Percentiles rank a stretch among this genome's conserved stretches.
Conservation (phyloP, 495 filamentous ascomycete species). For the Penicillium pancosmium region DNA sequence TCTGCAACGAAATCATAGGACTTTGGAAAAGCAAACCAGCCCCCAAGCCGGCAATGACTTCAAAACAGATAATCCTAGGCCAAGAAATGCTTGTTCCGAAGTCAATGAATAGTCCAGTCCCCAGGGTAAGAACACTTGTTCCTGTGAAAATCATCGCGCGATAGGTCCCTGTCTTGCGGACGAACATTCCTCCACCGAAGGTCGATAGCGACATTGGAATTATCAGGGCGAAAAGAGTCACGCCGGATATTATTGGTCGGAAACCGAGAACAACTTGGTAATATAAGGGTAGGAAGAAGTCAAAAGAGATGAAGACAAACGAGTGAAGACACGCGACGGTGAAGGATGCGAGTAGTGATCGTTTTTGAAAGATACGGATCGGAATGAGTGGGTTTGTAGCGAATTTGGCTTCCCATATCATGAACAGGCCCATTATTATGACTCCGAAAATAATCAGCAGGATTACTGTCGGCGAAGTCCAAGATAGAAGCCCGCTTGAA, state of each 20-base stretch:
- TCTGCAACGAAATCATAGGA: conserved; percentile 51
- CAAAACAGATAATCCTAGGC: conserved; percentile 61
- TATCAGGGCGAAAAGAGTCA: conserved; percentile 9
- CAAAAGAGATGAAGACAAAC: conserved; percentile 10
- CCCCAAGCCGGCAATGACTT: conserved; percentile 57
- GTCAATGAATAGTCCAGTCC: conserved; percentile 64
- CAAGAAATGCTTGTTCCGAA: conserved; percentile 52
- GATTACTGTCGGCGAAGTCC: background rate
- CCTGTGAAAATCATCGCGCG: conserved; percentile 55
- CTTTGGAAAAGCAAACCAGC: conserved; percentile 68
- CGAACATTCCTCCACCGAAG: conserved; percentile 40
- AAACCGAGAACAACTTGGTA: conserved; percentile 11
- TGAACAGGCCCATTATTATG: conserved; percentile 5
- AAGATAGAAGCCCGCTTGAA: background rate
- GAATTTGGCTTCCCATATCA: conserved; percentile 4
- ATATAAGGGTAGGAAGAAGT: conserved; percentile 14
- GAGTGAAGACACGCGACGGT: conserved; percentile 7
- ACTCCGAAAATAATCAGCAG: conserved; percentile 3
- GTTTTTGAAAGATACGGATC: conserved; percentile 1
- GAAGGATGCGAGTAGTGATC: conserved; percentile 5
- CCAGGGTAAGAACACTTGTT: conserved; percentile 58
- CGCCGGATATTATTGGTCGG: conserved; percentile 10
- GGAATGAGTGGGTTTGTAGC: conserved; percentile 12
- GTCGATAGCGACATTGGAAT: conserved; percentile 6
- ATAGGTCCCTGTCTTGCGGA: conserved; percentile 17